Conservation (phyloP, 768 basidiomycete genomes). For the Calocybe indica region DNA sequence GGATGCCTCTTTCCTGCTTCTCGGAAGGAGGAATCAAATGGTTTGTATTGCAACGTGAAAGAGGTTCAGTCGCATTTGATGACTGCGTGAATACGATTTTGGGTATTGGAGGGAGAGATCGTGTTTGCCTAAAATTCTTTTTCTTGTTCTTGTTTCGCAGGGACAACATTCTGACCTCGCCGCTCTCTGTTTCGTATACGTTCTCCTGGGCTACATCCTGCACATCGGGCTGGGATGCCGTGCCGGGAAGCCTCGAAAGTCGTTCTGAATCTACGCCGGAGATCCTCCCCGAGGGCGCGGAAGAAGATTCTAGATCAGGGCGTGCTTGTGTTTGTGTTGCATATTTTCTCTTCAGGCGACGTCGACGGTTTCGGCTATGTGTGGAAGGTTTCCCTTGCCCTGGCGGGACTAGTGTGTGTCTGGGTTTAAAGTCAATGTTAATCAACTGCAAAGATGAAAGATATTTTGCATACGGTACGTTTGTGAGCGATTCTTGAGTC, state of each 20-base stretch:
- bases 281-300: slow-evolving; percentile 18
- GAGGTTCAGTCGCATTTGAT: not conserved
- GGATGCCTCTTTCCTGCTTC: slow-evolving; percentile 35
- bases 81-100: slow-evolving; percentile 49
- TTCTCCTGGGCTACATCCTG: no score
- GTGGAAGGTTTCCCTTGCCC: slow-evolving; percentile 12
- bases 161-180: slow-evolving; percentile 40
- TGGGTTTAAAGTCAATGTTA: not conserved
- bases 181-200: not conserved
- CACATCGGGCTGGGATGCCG: no score
- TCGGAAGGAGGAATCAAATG: slow-evolving; percentile 62
- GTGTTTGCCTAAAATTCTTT: slow-evolving; percentile 54
- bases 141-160: slow-evolving; percentile 73
- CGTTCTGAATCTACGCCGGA: slow-evolving; percentile 39
- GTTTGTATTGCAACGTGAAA: slow-evolving; percentile 10
- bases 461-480: not conserved
- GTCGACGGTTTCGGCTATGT: slow-evolving; percentile 7
- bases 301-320: slow-evolving; percentile 2
- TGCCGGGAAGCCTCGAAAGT: no score
- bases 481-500: not conserved
- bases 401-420: slow-evolving; percentile 9
- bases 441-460: not conserved
- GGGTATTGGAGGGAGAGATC: slow-evolving; percentile 30
- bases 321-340: slow-evolving; percentile 15
- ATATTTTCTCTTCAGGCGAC: slow-evolving; percentile 16